These are phyloP conservation scores for Peltaster fructicola DNA, from an alignment of 2,329 filamentous ascomycete genomes.

Conservation along the genomic window DNA sequence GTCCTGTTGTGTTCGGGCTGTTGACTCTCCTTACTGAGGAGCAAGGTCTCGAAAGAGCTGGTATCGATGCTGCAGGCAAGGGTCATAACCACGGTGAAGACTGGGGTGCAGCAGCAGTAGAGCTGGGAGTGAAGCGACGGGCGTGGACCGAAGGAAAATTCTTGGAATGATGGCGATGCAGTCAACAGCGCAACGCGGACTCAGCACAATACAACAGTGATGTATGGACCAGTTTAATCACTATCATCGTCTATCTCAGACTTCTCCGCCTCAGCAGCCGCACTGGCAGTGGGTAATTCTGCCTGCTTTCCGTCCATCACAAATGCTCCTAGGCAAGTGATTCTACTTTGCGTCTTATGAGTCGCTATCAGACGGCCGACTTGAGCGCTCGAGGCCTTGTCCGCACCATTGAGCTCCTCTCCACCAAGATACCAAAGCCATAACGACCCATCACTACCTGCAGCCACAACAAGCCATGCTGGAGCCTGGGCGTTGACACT, in stretches of 20 bases:
- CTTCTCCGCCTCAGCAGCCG: neutral
- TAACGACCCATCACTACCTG: conserved; percentile 72
- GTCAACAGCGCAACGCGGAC: too few species aligned
- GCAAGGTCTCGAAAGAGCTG: conserved; percentile 72
- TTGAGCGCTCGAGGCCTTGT: conserved; percentile 20
- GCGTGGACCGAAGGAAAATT: conserved; percentile 61
- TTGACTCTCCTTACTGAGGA: conserved; percentile 78
- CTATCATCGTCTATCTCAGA: conserved; percentile 1
- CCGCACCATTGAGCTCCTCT: conserved; percentile 1
- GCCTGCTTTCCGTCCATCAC: conserved; percentile 46
- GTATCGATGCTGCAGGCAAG: conserved; percentile 33
- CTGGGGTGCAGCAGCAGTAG: conserved; percentile 87
- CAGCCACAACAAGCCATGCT: conserved; percentile 47
- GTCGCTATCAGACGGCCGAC: conserved; percentile 53
- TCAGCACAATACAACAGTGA: too few species aligned
- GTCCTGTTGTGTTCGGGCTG: conserved; percentile 83
- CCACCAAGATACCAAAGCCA: conserved; percentile 45
- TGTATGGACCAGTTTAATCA: too few species aligned
- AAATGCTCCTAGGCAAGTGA: conserved; percentile 78
- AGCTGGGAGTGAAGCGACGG: conserved; percentile 75
- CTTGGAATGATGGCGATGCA: conserved; percentile 20
- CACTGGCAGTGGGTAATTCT: too few species aligned
- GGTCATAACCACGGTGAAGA: conserved; percentile 91
- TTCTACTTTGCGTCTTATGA: conserved; percentile 72
- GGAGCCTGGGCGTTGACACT: conserved; percentile 20